Percentiles rank a stretch among this genome's conserved stretches.
phyloP scores from a whole-genome alignment of 805 yeast species.

The Zygosaccharomyces siamensis region DNA sequence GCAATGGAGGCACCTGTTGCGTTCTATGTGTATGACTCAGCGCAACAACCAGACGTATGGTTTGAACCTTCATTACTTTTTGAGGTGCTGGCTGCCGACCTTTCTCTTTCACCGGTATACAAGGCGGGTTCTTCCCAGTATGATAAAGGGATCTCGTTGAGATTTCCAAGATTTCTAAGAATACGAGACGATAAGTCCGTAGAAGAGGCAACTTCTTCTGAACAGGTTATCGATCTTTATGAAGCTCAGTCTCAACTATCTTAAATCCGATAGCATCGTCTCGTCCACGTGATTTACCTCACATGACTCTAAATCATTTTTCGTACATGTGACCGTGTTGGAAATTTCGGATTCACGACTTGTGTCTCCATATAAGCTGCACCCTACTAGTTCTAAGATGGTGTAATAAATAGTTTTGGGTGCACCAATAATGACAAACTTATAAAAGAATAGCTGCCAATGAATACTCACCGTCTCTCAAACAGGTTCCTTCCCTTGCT shows the following conservation, averaged over 20 bases:
- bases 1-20: conserved; percentile 62
- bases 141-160: conserved; percentile 78
- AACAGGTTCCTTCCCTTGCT: neutral
- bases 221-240: conserved; percentile 80
- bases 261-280: neutral
- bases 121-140: conserved; percentile 72
- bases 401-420: neutral
- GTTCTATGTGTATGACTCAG: conserved; percentile 62
- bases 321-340: conserved; percentile 13
- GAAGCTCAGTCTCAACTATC: conserved; percentile 53
- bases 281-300: too few species aligned
- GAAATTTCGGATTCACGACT: conserved; percentile 15
- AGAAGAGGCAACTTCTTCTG: conserved; percentile 82
- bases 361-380: conserved; percentile 5
- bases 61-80: conserved; percentile 80
- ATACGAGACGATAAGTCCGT: conserved; percentile 80
- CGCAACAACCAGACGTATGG: conserved; percentile 89
- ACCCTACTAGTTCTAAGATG: conserved; percentile 1
- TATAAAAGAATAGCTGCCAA: neutral
- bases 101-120: conserved; percentile 82
- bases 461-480: neutral
- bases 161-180: conserved; percentile 84
- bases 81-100: conserved; percentile 88
- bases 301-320: neutral
- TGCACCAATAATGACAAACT: neutral